phyloP scores from a whole-genome alignment of 1,139 yeast genomes.

The Zygoascus sp. region DNA sequence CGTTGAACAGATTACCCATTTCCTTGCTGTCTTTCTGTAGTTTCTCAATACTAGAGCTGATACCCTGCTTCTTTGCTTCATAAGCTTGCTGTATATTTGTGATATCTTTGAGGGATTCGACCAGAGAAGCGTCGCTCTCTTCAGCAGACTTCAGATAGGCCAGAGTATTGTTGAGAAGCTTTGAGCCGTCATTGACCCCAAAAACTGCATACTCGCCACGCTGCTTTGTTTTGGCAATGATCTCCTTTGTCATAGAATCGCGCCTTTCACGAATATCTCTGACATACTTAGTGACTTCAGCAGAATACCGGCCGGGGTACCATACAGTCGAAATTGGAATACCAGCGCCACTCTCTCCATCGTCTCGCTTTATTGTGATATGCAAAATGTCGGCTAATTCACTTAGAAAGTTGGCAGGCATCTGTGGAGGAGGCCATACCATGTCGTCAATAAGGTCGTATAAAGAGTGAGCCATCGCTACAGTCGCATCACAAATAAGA shows the following conservation, averaged over 20 bases:
- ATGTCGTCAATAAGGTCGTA: conserved; percentile 29
- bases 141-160: conserved; percentile 23
- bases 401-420: conserved; percentile 31
- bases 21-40: conserved; percentile 14
- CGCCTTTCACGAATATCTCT: conserved; percentile 19
- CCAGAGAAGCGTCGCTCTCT: conserved; percentile 4
- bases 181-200: conserved; percentile 36
- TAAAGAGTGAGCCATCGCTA: conserved; percentile 23
- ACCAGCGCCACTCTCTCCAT: conserved; percentile 34
- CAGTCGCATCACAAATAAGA: conserved; percentile 26
- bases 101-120: conserved; percentile 15
- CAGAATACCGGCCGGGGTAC: conserved; percentile 45
- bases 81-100: conserved; percentile 15
- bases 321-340: conserved; percentile 36
- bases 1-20: conserved; percentile 17
- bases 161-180: conserved; percentile 31
- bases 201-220: conserved; percentile 21
- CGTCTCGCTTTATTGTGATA: conserved; percentile 38
- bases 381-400: conserved; percentile 40
- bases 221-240: conserved; percentile 19
- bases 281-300: conserved; percentile 28
- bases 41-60: conserved; percentile 11
- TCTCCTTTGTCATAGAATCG: conserved; percentile 26
- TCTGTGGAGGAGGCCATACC: conserved; percentile 26
- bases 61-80: conserved; percentile 11